Evolutionary conservation across 2,329 filamentous ascomycete species (phyloP), one percentile per base, ranked within the genome.

Genomic region (Ophiostoma australiae): DNA sequence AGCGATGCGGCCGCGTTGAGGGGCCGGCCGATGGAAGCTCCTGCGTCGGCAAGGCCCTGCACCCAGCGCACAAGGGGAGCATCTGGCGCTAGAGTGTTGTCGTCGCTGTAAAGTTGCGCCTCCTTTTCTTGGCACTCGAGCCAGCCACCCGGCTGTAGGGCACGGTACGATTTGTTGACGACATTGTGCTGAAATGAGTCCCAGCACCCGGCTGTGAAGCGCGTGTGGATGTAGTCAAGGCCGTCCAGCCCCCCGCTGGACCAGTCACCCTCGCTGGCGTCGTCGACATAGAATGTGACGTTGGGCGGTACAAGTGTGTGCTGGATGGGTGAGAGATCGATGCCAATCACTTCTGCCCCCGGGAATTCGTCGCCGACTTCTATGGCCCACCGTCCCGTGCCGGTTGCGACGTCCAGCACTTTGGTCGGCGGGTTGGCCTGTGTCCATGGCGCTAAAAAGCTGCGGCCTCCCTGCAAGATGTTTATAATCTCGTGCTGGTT

Each of bases 261-360:
- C 84, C 84, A 86, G 2, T 81, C 79, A 71, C 86, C 81, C 13
- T 69, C 55, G n/a, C 52, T 15, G 15, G 84, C 83, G 75, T 93
- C 90, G 76, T 93, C 90, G 66, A 94, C 85, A 72, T 88, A 87
- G 74, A 94, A 94, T 73, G 88, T 86, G 17, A 93, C 89, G 73
- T 94, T 94, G 23, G 86, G 85, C 0, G 91, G 90, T 0, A 92
- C 89, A 67, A 85, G 82, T 4, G 80, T 80, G 2, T 89, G 88
- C 76, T 91, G 89, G 35, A 91, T 88, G 1, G 89, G 88, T 0
- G 88, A 90, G 6, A 91, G 81, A 75, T 91, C 89, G 10, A 86
- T 90, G 41, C 88, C 89, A 68, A 85, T 83, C 39, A 91, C 82
- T 72, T 84, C 79, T 13, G 89, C 80, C 4, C 83, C 76, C 15